These are phyloP conservation scores for Aspergillus avenaceus DNA, from an alignment of 495 filamentous ascomycete species.

Conservation along the genomic window DNA sequence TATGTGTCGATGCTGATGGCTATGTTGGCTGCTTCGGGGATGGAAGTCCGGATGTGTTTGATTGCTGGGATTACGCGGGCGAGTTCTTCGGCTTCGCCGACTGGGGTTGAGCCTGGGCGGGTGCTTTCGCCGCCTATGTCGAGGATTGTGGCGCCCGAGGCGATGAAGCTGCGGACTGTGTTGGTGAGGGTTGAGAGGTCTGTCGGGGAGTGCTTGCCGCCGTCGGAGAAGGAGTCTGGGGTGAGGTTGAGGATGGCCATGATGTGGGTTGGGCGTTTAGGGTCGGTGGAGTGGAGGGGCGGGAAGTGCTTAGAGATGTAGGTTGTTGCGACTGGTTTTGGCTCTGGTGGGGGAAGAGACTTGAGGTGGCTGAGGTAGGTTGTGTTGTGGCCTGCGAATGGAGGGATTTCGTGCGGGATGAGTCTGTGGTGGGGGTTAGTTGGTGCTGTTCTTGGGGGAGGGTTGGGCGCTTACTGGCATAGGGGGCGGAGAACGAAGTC, in stretches of 20 bases:
- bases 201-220: constrained; percentile 55
- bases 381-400: constrained; percentile 22
- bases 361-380: constrained; percentile 55
- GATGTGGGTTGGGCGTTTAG: constrained; percentile 64
- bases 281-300: constrained; percentile 59
- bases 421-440: constrained; percentile 44
- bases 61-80: constrained; percentile 76
- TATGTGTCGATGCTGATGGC: constrained; percentile 91
- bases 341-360: constrained; percentile 51
- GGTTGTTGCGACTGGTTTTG: constrained; percentile 61
- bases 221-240: constrained; percentile 96
- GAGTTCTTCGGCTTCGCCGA: constrained; percentile 69
- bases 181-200: constrained; percentile 35
- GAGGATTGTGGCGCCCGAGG: constrained; percentile 72
- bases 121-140: constrained; percentile 94
- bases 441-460: background rate
- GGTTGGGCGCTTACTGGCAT: constrained; percentile 59
- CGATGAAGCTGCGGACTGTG: constrained; percentile 57
- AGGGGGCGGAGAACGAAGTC: constrained; percentile 92
- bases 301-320: constrained; percentile 57
- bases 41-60: constrained; percentile 58
- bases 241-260: constrained; percentile 97
- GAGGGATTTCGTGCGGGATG: constrained; percentile 56
- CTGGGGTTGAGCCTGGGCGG: constrained; percentile 63
- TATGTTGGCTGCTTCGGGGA: constrained; percentile 55